These are phyloP conservation scores for Aegilops speltoides DNA, from an alignment of 176 grass and related monocot genomes.

Conservation along the genomic window DNA sequence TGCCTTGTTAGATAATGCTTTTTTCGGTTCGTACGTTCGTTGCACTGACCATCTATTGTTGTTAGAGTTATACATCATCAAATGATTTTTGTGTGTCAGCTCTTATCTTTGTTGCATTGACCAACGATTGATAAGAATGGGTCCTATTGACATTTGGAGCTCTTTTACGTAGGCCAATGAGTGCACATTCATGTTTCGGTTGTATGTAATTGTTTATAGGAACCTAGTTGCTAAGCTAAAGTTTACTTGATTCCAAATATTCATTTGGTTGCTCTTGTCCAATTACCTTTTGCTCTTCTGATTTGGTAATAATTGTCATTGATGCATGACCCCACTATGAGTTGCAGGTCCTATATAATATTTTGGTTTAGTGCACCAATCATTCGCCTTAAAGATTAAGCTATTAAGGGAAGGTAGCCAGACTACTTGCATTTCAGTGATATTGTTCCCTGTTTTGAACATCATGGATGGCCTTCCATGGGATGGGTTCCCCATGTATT, in stretches of 20 bases:
- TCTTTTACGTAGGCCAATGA: neutral
- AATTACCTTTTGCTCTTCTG: neutral
- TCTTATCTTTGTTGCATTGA: neutral
- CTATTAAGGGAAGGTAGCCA: constrained; percentile 2
- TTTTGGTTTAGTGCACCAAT: constrained; percentile 1
- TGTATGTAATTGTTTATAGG: neutral
- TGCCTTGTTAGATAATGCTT: neutral
- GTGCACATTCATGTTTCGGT: neutral
- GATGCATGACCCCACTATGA: neutral
- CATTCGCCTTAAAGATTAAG: neutral
- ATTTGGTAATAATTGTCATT: neutral
- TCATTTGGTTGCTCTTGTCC: neutral
- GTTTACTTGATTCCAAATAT: neutral
- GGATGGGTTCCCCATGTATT: neutral
- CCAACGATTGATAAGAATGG: neutral
- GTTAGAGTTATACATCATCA: neutral
- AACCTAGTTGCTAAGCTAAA: constrained; percentile 3
- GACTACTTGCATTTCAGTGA: neutral
- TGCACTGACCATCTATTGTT: neutral
- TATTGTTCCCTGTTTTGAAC: neutral
- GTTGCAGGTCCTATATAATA: neutral
- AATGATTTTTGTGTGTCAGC: neutral
- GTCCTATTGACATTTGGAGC: neutral
- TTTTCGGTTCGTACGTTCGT: neutral
- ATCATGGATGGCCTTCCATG: neutral